phyloP scores from a whole-genome alignment of 371 early-diverging fungal species.

The Circinella umbellata region DNA sequence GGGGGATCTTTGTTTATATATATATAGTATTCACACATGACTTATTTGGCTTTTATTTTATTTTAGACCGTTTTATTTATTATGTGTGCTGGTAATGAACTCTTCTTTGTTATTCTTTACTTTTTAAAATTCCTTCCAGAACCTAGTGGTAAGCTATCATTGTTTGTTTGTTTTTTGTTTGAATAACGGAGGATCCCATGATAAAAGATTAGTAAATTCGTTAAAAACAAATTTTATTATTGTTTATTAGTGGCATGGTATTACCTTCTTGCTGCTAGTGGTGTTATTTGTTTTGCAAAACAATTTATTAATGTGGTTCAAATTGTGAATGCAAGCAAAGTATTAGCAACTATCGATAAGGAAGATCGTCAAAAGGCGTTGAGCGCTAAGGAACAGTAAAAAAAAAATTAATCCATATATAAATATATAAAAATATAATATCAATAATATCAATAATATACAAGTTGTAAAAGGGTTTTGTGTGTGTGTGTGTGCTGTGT shows the following conservation, averaged over 20 bases:
- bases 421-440: background rate
- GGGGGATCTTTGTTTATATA: too few relatives aligned
- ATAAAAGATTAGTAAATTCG: background rate
- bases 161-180: background rate
- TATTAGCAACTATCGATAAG: constrained; percentile 76
- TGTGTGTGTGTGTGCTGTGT: too few relatives aligned
- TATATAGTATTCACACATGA: background rate
- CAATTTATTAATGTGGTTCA: constrained; percentile 92
- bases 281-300: constrained; percentile 84
- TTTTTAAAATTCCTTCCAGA: constrained; percentile 49
- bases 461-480: background rate
- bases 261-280: constrained; percentile 55
- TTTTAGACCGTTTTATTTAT: constrained; percentile 80
- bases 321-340: constrained; percentile 83
- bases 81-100: constrained; percentile 91
- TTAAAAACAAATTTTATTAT: too few relatives aligned
- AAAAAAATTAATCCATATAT: background rate
- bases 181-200: too few relatives aligned
- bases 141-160: constrained; percentile 36
- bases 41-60: background rate
- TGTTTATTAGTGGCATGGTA: constrained; percentile 22
- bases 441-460: background rate
- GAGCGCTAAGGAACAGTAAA: constrained; percentile 26
- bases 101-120: constrained; percentile 88
- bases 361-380: constrained; percentile 51